A percentile compares a stretch with the other conserved stretches of the same genome.
Evolutionary conservation across 2,329 filamentous ascomycete species (phyloP).

Genomic region (Phyllachora maydis): DNA sequence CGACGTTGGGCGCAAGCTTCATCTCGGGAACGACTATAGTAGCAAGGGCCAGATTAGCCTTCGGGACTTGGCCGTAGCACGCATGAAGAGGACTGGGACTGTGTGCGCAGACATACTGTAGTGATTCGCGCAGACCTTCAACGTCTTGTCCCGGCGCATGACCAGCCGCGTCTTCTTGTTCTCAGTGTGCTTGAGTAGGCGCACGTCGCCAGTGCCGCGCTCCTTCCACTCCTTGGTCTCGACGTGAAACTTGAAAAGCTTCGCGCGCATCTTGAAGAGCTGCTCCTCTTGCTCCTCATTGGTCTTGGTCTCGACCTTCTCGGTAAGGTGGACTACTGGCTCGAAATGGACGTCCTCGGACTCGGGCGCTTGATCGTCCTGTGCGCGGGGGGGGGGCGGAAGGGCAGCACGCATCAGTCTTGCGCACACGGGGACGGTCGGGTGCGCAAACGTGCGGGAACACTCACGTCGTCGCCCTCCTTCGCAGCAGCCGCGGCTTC

Average conservation of each 20-base stretch:
- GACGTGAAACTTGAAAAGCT: slow-evolving; percentile 95
- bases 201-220: slow-evolving; percentile 89
- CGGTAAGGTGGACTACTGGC: slow-evolving; percentile 85
- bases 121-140: slow-evolving; percentile 99
- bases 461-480: slow-evolving; percentile 32
- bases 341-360: slow-evolving; percentile 93
- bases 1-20: slow-evolving; percentile 96
- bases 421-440: not conserved
- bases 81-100: too few species aligned
- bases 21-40: slow-evolving; percentile 96
- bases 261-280: slow-evolving; percentile 98
- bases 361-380: slow-evolving; percentile 65
- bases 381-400: slow-evolving; percentile 4
- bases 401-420: not conserved
- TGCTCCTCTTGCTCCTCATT: slow-evolving; percentile 97
- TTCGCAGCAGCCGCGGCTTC: slow-evolving; percentile 28
- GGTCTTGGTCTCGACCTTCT: slow-evolving; percentile 93
- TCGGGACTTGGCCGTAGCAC: too few species aligned
- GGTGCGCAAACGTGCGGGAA: slow-evolving; percentile 2
- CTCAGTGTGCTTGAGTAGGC: slow-evolving; percentile 96
- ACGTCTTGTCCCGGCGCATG: slow-evolving; percentile 98
- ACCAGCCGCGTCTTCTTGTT: slow-evolving; percentile 94
- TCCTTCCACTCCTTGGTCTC: slow-evolving; percentile 96
- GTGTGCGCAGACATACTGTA: slow-evolving; percentile 58
- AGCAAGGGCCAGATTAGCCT: slow-evolving; percentile 1